These are phyloP conservation scores for Pseudonitzschia multiseries DNA, from an alignment of 108 stramenopile species.

Conservation along the genomic window DNA sequence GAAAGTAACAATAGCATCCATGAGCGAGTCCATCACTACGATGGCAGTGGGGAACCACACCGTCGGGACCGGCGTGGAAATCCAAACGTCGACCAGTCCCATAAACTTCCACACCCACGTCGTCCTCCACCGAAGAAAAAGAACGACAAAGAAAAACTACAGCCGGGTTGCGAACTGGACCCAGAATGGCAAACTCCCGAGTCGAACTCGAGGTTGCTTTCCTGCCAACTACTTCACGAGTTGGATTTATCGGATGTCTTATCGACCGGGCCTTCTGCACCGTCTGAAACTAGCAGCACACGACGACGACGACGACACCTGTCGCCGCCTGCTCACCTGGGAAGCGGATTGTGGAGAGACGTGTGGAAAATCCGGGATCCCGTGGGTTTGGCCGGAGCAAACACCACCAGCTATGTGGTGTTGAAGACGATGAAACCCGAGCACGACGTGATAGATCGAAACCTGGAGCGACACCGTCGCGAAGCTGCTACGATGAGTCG, in stretches of 20 bases:
- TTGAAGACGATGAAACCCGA: conserved; percentile 30
- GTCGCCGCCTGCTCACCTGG: conserved; percentile 38
- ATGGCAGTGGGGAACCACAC: background rate
- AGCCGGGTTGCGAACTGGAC: conserved; percentile 27
- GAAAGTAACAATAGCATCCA: background rate
- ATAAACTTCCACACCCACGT: background rate
- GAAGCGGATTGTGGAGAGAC: conserved; percentile 69
- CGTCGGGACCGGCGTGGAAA: background rate
- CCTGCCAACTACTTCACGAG: conserved; percentile 77
- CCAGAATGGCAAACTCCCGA: conserved; percentile 57
- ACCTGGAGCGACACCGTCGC: conserved; percentile 82
- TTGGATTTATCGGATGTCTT: conserved; percentile 51
- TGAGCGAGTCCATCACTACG: background rate
- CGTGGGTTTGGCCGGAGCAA: background rate
- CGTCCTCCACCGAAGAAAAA: background rate
- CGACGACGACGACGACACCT: conserved; percentile 11
- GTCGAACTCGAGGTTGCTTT: conserved; percentile 40
- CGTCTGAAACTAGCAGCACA: conserved; percentile 16
- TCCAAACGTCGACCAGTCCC: background rate
- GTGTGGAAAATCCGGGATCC: conserved; percentile 49
- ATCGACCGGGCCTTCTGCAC: background rate
- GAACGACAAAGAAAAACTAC: conserved; percentile 12
- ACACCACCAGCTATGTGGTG: background rate
- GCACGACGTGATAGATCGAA: conserved; percentile 65
- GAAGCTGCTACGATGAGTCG: conserved; percentile 82